Conservation (phyloP, 225 moss, liverwort and hornwort species). For the Polytrichum formosum region DNA sequence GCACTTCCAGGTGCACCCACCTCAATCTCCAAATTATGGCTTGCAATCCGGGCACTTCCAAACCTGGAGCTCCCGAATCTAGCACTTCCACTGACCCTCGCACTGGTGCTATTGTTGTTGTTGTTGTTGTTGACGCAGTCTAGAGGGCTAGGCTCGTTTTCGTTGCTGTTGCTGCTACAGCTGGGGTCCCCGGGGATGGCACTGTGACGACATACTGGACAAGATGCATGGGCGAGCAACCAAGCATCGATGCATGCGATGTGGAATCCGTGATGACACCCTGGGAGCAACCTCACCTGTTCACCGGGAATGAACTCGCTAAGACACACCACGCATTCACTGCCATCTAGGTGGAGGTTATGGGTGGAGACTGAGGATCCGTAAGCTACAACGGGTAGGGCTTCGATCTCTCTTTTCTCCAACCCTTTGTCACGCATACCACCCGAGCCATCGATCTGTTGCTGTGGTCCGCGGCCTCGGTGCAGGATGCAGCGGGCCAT, state of each 20-base stretch:
- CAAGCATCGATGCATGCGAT: constrained; percentile 67
- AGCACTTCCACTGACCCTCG: constrained; percentile 12
- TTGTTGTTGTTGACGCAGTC: neutral
- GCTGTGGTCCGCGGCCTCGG: constrained; percentile 19
- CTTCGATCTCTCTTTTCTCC: constrained; percentile 62
- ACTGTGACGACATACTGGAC: constrained; percentile 66
- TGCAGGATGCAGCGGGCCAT: constrained; percentile 47
- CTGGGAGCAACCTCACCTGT: constrained; percentile 61
- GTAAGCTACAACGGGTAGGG: constrained; percentile 65
- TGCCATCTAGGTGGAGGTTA: constrained; percentile 6
- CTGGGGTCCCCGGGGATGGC: constrained; percentile 18
- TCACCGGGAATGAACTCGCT: constrained; percentile 58
- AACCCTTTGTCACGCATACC: constrained; percentile 29
- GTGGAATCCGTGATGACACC: constrained; percentile 78
- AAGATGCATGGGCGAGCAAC: constrained; percentile 69
- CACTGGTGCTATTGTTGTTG: neutral
- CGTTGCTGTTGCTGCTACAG: constrained; percentile 12
- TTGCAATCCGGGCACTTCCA: constrained; percentile 42
- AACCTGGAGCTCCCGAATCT: constrained; percentile 43
- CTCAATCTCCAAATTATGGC: constrained; percentile 45
- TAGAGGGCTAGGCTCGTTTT: constrained; percentile 7
- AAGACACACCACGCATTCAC: constrained; percentile 78
- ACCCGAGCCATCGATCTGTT: constrained; percentile 9
- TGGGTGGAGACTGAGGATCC: constrained; percentile 17
- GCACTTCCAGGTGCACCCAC: constrained; percentile 6